Evolutionary conservation across 2,329 filamentous ascomycete genomes (phyloP).

Genomic region (Ustulina deusta): DNA sequence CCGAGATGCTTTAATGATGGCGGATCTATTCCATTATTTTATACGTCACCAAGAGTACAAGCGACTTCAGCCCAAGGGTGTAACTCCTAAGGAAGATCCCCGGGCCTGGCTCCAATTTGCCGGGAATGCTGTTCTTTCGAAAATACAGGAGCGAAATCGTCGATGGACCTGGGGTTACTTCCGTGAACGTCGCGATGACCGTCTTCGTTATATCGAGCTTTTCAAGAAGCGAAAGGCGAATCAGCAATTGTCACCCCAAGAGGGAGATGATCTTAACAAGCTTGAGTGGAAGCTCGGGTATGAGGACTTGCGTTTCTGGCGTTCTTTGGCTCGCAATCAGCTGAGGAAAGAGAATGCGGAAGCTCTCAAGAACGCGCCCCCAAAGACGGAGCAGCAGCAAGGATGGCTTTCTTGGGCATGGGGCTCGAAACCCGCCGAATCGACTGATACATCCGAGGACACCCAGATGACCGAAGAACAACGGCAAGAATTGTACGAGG

Average conservation of each 20-base stretch:
- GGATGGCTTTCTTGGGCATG: conserved; percentile 94
- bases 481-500: conserved; percentile 94
- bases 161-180: conserved; percentile 98
- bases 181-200: conserved; percentile 89
- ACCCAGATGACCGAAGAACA: conserved; percentile 95
- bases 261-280: conserved; percentile 76
- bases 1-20: conserved; percentile 95
- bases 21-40: conserved; percentile 98
- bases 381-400: conserved; percentile 74
- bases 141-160: conserved; percentile 94
- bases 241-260: conserved; percentile 76
- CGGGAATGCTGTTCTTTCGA: conserved; percentile 86
- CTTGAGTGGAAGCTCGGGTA: conserved; percentile 92
- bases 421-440: conserved; percentile 76
- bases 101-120: conserved; percentile 94
- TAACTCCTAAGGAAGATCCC: conserved; percentile 87
- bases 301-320: conserved; percentile 97
- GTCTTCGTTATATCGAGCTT: conserved; percentile 86
- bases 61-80: conserved; percentile 85
- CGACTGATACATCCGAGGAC: conserved; percentile 75
- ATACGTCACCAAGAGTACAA: conserved; percentile 98
- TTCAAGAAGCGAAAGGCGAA: conserved; percentile 94
- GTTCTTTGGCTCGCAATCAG: conserved; percentile 92
- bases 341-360: conserved; percentile 94
- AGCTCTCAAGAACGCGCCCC: conserved; percentile 75